Conservation (phyloP, 139 green algal species). For the Tetraselmis chui region DNA sequence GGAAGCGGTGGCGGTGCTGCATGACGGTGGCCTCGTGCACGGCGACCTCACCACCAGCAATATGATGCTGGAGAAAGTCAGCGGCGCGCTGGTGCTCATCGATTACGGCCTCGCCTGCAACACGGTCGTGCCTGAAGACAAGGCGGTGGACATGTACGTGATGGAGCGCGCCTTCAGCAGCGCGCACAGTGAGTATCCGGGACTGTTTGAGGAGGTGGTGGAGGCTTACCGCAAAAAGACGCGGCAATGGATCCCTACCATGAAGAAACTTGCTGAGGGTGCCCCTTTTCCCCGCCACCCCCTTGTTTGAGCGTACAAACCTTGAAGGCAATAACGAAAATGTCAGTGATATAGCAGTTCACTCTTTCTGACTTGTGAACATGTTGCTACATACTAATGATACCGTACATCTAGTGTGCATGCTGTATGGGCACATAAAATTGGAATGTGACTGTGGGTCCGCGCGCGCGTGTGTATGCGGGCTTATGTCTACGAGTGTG, state of each 20-base stretch:
- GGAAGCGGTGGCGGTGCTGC: slow-evolving; percentile 56
- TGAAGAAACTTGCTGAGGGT: slow-evolving; percentile 76
- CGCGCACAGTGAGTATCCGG: slow-evolving; percentile 42
- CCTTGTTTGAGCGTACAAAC: neutral
- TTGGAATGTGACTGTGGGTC: too few relatives aligned
- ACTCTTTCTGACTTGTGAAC: neutral
- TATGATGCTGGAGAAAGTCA: slow-evolving; percentile 56
- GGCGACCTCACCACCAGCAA: slow-evolving; percentile 88
- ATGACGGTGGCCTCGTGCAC: slow-evolving; percentile 85
- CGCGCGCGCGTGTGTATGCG: too few relatives aligned
- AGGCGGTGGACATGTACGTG: slow-evolving; percentile 84
- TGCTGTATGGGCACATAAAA: too few relatives aligned
- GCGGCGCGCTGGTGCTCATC: slow-evolving; percentile 58
- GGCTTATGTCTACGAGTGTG: too few relatives aligned
- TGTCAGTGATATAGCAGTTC: neutral
- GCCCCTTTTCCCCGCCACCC: neutral
- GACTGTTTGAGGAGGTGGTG: slow-evolving; percentile 57
- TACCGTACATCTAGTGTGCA: neutral
- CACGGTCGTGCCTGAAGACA: slow-evolving; percentile 65
- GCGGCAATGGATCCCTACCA: slow-evolving; percentile 54
- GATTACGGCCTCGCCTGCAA: slow-evolving; percentile 82
- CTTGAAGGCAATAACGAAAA: neutral
- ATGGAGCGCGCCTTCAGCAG: slow-evolving; percentile 76
- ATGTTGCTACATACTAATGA: neutral
- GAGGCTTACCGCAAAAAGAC: slow-evolving; percentile 59